Base-by-base conservation (phyloP, 2,329 filamentous ascomycete genomes). In the Aureobasidium sp. region DNA sequence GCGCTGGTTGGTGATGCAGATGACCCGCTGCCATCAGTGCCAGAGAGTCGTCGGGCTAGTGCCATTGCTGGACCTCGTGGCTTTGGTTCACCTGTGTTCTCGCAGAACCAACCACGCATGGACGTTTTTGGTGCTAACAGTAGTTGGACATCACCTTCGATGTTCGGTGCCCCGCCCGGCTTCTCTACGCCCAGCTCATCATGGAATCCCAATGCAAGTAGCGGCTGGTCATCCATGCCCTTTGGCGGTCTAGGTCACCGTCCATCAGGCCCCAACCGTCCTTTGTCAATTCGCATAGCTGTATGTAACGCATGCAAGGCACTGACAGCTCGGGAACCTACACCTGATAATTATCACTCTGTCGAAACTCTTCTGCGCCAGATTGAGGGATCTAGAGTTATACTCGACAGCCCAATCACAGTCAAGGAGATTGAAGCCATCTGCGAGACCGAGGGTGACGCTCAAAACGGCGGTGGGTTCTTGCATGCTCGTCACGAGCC, bases 381-480 rank as follows among this genome's bases (percentile, higher is more conserved):
- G 69, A 86, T 91, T 67, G 82, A 87, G 11, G 81, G 84, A 61
- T 80, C 89, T 34, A 85, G 86, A 60, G 77, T 78, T 37, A 29
- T 47, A 1, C 80, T 80, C 60, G 83, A 87, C 63, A 74, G 80
- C 71, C 78, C 68, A 84, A 79, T 73, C 79, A 69, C 66, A 73
- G 85, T 79, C 70, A 81, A 80, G 29, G 92, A 97, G 69, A 81
- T 97, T 68, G 80, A 93, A 42, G 86, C 89, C 62, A 87, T 95
- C 63, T 94, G 90, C 73, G 93, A 97, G 69, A 96, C 93, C 0
- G 90, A 96, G 72, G 94, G 94, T 62, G 95, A 88, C 69, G 72
- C 79, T 2, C 85, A 87, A 63, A 97, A 97, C 69, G 94, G 94
- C 49, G 93, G 93, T 48, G 94, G 94, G n/a, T 87, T 83, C 29